Conservation (phyloP, 108 stramenopile genomes). For the Discostella pseudostelligera region DNA sequence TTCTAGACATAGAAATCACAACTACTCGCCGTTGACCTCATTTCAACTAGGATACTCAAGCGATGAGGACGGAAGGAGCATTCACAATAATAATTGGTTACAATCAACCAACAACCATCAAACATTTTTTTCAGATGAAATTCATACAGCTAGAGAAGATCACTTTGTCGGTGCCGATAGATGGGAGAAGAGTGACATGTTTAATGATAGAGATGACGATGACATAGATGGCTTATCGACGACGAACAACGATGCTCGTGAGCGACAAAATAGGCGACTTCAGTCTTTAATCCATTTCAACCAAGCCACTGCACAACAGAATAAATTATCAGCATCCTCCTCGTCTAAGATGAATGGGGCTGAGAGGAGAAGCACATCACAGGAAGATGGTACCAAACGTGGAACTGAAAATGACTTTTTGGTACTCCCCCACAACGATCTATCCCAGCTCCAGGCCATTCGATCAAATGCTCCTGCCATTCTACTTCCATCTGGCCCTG, state of each 20-base stretch:
- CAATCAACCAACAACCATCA: background rate
- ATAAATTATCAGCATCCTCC: slow-evolving; percentile 1
- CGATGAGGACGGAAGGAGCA: background rate
- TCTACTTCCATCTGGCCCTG: slow-evolving; percentile 52
- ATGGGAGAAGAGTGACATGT: slow-evolving; percentile 1
- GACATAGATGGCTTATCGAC: slow-evolving; percentile 1
- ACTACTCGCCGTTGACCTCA: background rate
- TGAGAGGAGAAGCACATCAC: slow-evolving; percentile 5
- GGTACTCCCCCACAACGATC: slow-evolving; percentile 36
- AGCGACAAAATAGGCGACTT: slow-evolving; percentile 23
- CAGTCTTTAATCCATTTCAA: slow-evolving; percentile 19
- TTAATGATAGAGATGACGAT: background rate
- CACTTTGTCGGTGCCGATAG: background rate
- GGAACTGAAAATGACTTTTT: slow-evolving; percentile 2
- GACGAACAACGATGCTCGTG: slow-evolving; percentile 13
- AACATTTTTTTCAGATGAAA: background rate
- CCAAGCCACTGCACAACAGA: slow-evolving; percentile 6
- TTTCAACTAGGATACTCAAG: slow-evolving; percentile 14
- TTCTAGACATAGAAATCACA: background rate
- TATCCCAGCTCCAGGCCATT: slow-evolving; percentile 46
- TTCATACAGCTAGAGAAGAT: background rate
- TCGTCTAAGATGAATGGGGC: background rate
- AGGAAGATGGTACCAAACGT: background rate
- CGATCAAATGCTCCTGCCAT: slow-evolving; percentile 54
- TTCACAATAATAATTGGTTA: slow-evolving; percentile 8